Base-by-base conservation (phyloP, 352 stramenopile genomes). In the Phytophthora europaea region DNA sequence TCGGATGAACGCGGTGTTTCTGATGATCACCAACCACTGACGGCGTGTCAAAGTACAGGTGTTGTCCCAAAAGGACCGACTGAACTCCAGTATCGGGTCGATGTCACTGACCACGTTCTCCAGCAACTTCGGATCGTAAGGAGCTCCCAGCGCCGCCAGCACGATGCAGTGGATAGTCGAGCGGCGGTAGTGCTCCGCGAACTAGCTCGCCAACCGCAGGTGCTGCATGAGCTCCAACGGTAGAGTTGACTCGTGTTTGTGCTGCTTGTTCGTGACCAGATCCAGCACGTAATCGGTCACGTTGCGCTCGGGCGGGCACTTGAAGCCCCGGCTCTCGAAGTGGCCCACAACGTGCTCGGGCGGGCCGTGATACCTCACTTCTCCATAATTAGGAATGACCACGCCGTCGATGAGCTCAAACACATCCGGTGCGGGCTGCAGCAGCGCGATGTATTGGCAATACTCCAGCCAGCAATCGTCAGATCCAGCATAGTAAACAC, bases 391-490 rank as follows among this genome's bases (percentile, higher is more conserved):
- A 43, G 88, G 40, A 38, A 90, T 71, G 12, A 89, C 26, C 0
- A 89, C 77, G 67, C 86, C 63, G 65, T 88, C 83, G 45, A 90
- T 88, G 1, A 90, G 61, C 2, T 76, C 70, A 40, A 86, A 85
- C 2, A 90, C 77, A 16, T 88, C 81, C 0, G 34, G 34, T 9
- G 34, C 34, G 15, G 34, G 34, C 15, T 40, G 34, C 1, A 98
- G 75, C 34, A 98, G 70, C 0, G 91, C 86, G 15, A 98, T 86
- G 2, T 80, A 61, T 89, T 76, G 23, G 85, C 85, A 7, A 91
- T 80, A 18, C 69, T 79, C 0, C 75, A n/a, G n/a, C n/a, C n/a
- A n/a, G n/a, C n/a, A n/a, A n/a, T n/a, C n/a, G n/a, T n/a, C n/a
- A n/a, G n/a, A n/a, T n/a, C n/a, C n/a, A n/a, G n/a, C n/a, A n/a